Conservation (phyloP, 495 filamentous ascomycete species). For the Trichoderma reesei region DNA sequence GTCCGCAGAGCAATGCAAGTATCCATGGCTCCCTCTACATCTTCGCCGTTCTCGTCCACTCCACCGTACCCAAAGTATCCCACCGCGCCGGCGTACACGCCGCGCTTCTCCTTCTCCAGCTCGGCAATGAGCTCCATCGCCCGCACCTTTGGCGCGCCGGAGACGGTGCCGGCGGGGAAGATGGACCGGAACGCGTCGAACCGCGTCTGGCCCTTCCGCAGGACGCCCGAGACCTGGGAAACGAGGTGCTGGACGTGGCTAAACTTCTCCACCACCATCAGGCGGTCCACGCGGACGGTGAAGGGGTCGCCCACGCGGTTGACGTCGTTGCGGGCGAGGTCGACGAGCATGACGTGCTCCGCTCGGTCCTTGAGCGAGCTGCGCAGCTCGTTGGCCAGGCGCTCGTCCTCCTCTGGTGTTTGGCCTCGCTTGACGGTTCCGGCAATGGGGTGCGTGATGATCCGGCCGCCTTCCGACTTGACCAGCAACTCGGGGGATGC, state of each 20-base stretch:
- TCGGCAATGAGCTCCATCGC: slow-evolving; percentile 98
- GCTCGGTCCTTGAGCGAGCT: slow-evolving; percentile 85
- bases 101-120: slow-evolving; percentile 83
- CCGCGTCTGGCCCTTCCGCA: slow-evolving; percentile 72
- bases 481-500: slow-evolving; percentile 90
- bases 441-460: slow-evolving; percentile 95
- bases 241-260: slow-evolving; percentile 95
- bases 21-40: slow-evolving; percentile 80
- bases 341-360: slow-evolving; percentile 99
- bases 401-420: slow-evolving; percentile 68
- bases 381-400: slow-evolving; percentile 66
- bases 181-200: slow-evolving; percentile 95
- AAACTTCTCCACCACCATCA: slow-evolving; percentile 96
- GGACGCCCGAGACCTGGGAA: slow-evolving; percentile 82
- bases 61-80: slow-evolving; percentile 77
- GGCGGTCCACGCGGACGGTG: slow-evolving; percentile 75
- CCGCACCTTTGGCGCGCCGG: slow-evolving; percentile 86
- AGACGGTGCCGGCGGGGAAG: slow-evolving; percentile 91
- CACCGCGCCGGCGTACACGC: slow-evolving; percentile 94
- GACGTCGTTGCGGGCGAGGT: slow-evolving; percentile 90
- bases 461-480: slow-evolving; percentile 75
- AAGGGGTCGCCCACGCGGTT: slow-evolving; percentile 91
- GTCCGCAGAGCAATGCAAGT: slow-evolving; percentile 97
- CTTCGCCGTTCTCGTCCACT: slow-evolving; percentile 33
- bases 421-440: slow-evolving; percentile 85